Conservation (phyloP, 1,139 yeast genomes). For the Petasospora rhodanensis region DNA sequence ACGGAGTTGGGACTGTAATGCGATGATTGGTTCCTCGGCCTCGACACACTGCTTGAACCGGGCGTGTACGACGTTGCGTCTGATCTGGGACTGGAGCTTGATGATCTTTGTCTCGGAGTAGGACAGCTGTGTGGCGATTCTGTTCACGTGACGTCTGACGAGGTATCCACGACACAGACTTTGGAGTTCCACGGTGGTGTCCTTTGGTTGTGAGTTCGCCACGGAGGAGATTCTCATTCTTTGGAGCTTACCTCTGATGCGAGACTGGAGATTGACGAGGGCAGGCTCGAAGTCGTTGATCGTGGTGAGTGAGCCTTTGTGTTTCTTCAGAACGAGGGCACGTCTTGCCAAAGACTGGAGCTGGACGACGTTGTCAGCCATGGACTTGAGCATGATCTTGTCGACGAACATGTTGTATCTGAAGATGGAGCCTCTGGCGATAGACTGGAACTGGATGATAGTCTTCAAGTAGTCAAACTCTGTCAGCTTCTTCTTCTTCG, state of each 20-base stretch:
- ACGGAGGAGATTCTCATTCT: conserved; percentile 13
- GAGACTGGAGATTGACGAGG: conserved; percentile 21
- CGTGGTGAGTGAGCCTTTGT: conserved; percentile 6
- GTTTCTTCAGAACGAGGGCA: conserved; percentile 10
- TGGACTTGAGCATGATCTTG: conserved; percentile 53
- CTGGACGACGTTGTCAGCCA: conserved; percentile 42
- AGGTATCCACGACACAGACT: conserved; percentile 20
- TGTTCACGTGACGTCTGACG: conserved; percentile 14
- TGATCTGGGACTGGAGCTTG: conserved; percentile 31
- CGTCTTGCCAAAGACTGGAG: conserved; percentile 34
- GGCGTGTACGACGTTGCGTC: conserved; percentile 24
- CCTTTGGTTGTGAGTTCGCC: conserved; percentile 11
- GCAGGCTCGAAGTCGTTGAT: conserved; percentile 11
- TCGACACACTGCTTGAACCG: conserved; percentile 4
- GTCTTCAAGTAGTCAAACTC: conserved; percentile 32
- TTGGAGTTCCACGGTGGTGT: conserved; percentile 14
- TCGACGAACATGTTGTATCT: conserved; percentile 62
- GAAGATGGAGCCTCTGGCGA: conserved; percentile 60
- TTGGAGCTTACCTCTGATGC: conserved; percentile 23
- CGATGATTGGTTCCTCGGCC: conserved; percentile 14
- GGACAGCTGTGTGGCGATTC: conserved; percentile 24
- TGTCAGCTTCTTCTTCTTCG: conserved; percentile 28
- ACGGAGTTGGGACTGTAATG: conserved; percentile 20
- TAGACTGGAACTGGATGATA: conserved; percentile 47
- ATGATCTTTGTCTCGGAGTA: conserved; percentile 29